Percentiles rank a stretch among this genome's conserved stretches.
Evolutionary conservation across 108 stramenopile genomes (phyloP).

Genomic region (Stephanodiscus minutulus): DNA sequence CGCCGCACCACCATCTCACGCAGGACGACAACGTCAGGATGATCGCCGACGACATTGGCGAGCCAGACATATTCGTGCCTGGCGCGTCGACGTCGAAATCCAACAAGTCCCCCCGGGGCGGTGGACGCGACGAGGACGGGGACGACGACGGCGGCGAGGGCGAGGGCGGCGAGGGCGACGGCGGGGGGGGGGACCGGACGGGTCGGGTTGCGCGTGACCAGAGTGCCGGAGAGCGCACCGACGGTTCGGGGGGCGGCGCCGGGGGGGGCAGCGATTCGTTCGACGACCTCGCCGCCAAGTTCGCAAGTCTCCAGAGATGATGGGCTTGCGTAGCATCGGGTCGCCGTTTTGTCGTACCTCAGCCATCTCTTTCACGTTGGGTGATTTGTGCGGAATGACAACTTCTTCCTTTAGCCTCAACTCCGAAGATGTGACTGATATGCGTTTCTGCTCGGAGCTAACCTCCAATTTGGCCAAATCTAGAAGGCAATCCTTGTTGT

Average conservation of each 20-base stretch:
- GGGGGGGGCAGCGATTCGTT: slow-evolving; percentile 40
- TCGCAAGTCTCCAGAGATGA: slow-evolving; percentile 65
- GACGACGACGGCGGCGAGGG: slow-evolving; percentile 29
- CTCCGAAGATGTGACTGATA: too few species aligned
- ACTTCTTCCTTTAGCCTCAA: too few species aligned
- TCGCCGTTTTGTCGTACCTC: too few species aligned
- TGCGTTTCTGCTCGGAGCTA: too few species aligned
- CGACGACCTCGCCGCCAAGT: slow-evolving; percentile 76
- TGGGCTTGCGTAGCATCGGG: too few species aligned
- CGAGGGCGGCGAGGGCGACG: slow-evolving; percentile 24
- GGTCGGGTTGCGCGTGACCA: background rate
- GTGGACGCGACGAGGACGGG: slow-evolving; percentile 7
- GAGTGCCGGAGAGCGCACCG: slow-evolving; percentile 13
- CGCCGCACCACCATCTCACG: background rate
- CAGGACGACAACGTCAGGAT: background rate
- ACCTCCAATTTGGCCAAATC: too few species aligned
- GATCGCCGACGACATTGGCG: slow-evolving; percentile 47
- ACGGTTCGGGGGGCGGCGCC: slow-evolving; percentile 16
- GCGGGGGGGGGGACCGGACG: background rate
- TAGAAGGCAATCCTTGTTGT: too few species aligned
- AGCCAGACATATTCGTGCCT: slow-evolving; percentile 71
- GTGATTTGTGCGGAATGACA: too few species aligned
- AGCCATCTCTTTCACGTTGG: too few species aligned
- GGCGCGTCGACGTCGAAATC: slow-evolving; percentile 5
- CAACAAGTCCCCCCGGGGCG: slow-evolving; percentile 19